Evolutionary conservation across 208 protist genomes (phyloP), one percentile per base, ranked within the genome.

Genomic region (Trypanosoma lewisi): DNA sequence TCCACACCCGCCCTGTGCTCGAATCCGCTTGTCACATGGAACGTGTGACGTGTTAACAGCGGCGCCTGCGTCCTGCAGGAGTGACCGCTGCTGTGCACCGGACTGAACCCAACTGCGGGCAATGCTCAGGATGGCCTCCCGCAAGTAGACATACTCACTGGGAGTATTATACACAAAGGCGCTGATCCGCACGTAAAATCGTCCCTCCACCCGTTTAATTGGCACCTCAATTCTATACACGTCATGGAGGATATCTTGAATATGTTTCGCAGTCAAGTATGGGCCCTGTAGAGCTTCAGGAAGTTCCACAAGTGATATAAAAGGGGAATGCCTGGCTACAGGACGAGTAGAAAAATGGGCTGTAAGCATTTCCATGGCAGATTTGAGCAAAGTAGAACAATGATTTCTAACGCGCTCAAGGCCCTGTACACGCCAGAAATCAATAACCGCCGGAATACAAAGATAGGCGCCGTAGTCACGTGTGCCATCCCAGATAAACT

Each of bases 401-500:
- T 89, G 78, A 25, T 65, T 36, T 9, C 79, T 77, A 41, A 95
- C 83, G 8, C 77, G 75, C 21, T 77, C 73, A 41, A 63, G 63
- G 11, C 77, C 84, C 50, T 91, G 85, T 25, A 63, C 27, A 58
- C 79, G 65, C 87, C 90, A 95, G 59, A 95, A 93, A 53, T 86
- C 63, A 17, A 92, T 66, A 19, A 91, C 67, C 17, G 83, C 85
- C 6, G 89, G 92, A 50, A 95, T 80, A 19, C 78, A 72, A 23
- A 96, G 67, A 65, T 91, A 94, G 11, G 85, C 75, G 28, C 86
- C 80, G 76, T 94, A 95, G 73, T 95, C 89, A 21, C 77, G 78
- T 14, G 85, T 91, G 49, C 93, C 93, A 19, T 95, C 87, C 91
- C 93, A 96, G 28, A 96, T 92, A 55, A 97, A 96, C 73, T 93